A percentile compares a stretch with the other conserved stretches of the same genome.
phyloP scores from a whole-genome alignment of 192 early-diverging fungal species.

The Umbelopsis isabellina region DNA sequence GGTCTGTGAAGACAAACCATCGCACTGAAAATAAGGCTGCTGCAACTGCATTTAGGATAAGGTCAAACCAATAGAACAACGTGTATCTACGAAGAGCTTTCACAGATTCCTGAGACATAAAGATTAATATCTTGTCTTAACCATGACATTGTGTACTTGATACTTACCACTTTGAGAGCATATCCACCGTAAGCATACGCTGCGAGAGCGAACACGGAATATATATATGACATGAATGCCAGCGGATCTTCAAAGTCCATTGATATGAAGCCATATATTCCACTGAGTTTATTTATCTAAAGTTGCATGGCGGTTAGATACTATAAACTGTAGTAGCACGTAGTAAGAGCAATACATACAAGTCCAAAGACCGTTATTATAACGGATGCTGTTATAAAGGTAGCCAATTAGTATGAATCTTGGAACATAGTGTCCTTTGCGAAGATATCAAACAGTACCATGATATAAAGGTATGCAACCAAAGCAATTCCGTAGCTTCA shows the following conservation, averaged over 20 bases:
- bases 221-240: slow-evolving; percentile 31
- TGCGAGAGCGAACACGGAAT: slow-evolving; percentile 33
- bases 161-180: slow-evolving; percentile 36
- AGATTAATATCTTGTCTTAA: background rate
- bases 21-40: slow-evolving; percentile 31
- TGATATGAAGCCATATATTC: slow-evolving; percentile 40
- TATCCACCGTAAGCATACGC: slow-evolving; percentile 31
- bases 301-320: background rate
- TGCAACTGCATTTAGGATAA: slow-evolving; percentile 26
- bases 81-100: slow-evolving; percentile 31
- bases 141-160: background rate
- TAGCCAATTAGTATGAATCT: background rate
- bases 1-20: slow-evolving; percentile 45
- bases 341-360: background rate
- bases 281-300: slow-evolving; percentile 44
- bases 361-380: slow-evolving; percentile 16
- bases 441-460: background rate
- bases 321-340: background rate
- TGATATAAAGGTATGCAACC: slow-evolving; percentile 16
- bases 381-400: background rate
- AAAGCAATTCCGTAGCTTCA: slow-evolving; percentile 3
- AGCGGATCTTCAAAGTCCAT: slow-evolving; percentile 31
- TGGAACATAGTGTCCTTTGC: too few relatives aligned
- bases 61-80: slow-evolving; percentile 42
- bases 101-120: slow-evolving; percentile 11